Evolutionary conservation across 1,284 basidiomycete species (phyloP).

Genomic region (Schizophyllum amplum): DNA sequence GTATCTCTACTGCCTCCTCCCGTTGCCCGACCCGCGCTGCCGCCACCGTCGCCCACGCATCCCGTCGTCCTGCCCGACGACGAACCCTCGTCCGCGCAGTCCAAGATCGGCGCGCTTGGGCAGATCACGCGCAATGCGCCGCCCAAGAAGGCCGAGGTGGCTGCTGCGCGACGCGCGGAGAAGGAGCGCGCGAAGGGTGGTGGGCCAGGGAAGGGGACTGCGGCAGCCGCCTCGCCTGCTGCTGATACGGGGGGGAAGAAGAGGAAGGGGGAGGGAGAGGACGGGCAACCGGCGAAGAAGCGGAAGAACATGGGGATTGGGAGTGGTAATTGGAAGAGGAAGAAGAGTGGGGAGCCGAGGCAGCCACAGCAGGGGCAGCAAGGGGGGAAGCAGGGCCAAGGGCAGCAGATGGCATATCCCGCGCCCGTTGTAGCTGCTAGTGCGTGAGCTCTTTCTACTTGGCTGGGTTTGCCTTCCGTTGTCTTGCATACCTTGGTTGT

Average conservation of each 20-base stretch:
- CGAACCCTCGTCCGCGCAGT: constrained; percentile 40
- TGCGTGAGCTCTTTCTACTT: neutral
- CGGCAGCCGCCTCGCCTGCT: constrained; percentile 1
- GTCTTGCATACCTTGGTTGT: too few species aligned
- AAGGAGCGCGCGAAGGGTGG: constrained; percentile 3
- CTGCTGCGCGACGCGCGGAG: constrained; percentile 7
- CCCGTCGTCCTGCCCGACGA: constrained; percentile 54
- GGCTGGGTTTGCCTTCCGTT: too few species aligned
- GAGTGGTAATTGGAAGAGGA: neutral
- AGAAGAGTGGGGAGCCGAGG: neutral
- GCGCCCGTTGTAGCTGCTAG: neutral
- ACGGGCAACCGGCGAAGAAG: constrained; percentile 17
- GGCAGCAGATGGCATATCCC: neutral
- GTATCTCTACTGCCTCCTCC: constrained; percentile 10
- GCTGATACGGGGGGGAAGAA: neutral
- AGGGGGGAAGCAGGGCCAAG: neutral
- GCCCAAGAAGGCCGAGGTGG: constrained; percentile 33
- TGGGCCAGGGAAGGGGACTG: constrained; percentile 7
- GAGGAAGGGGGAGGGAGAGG: neutral
- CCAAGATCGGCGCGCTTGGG: constrained; percentile 70
- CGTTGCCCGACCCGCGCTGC: constrained; percentile 10
- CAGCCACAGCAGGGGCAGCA: neutral
- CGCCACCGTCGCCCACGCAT: constrained; percentile 17
- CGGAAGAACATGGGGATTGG: constrained; percentile 9
- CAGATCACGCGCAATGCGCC: constrained; percentile 42